Conservation (phyloP, 2,329 filamentous ascomycete species). For the Xylaria sp. region DNA sequence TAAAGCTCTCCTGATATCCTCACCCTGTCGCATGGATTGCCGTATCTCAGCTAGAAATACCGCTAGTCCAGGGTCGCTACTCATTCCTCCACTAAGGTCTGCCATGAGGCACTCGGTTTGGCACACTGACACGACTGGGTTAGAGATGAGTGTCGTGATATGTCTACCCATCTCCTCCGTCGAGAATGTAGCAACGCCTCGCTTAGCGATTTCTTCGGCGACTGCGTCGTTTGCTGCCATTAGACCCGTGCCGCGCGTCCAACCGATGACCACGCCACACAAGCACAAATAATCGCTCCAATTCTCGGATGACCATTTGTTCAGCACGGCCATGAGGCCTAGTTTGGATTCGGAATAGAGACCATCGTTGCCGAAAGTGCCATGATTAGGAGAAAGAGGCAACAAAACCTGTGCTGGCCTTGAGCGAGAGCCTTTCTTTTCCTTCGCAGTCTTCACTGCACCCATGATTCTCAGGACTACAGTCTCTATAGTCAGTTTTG, state of each 20-base stretch:
- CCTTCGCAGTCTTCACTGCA: slow-evolving; percentile 37
- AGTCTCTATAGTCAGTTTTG: not conserved
- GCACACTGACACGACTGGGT: slow-evolving; percentile 34
- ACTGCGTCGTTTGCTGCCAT: slow-evolving; percentile 47
- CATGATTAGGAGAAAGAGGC: slow-evolving; percentile 49
- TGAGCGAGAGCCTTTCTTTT: slow-evolving; percentile 30
- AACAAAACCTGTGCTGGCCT: slow-evolving; percentile 44
- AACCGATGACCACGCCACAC: slow-evolving; percentile 47
- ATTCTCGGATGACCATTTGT: slow-evolving; percentile 39
- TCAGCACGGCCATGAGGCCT: slow-evolving; percentile 40
- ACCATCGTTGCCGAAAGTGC: slow-evolving; percentile 46
- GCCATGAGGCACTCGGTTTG: slow-evolving; percentile 41
- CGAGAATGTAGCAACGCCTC: slow-evolving; percentile 44
- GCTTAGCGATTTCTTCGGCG: slow-evolving; percentile 41
- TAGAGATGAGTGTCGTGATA: slow-evolving; percentile 40
- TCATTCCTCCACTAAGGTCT: slow-evolving; percentile 44
- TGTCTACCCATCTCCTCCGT: slow-evolving; percentile 45
- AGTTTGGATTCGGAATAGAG: slow-evolving; percentile 50
- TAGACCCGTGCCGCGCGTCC: slow-evolving; percentile 47
- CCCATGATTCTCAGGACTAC: slow-evolving; percentile 41
- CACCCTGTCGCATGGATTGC: slow-evolving; percentile 19
- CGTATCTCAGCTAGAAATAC: slow-evolving; percentile 53
- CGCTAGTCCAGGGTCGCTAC: slow-evolving; percentile 33
- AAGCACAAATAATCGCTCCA: slow-evolving; percentile 44
- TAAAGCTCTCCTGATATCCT: slow-evolving; percentile 18